These are phyloP conservation scores for Ascobolus immersus DNA, from an alignment of 495 filamentous ascomycete genomes.

Conservation along the genomic window DNA sequence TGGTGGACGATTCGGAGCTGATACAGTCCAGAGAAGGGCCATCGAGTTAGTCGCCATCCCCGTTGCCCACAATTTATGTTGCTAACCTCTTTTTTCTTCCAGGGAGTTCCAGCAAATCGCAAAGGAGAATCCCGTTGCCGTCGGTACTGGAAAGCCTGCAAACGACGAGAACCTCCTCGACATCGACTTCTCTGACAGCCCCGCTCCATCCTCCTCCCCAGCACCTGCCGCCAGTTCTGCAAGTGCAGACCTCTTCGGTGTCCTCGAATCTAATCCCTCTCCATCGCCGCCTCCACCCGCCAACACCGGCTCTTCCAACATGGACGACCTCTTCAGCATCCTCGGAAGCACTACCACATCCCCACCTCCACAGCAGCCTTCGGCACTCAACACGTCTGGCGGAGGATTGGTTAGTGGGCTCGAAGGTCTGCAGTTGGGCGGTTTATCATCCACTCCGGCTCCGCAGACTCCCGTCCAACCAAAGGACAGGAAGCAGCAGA, in stretches of 20 bases:
- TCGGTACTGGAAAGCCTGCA: conserved; percentile 47
- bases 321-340: conserved; percentile 79
- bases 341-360: conserved; percentile 26
- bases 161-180: conserved; percentile 90
- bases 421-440: conserved; percentile 48
- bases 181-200: conserved; percentile 90
- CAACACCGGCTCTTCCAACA: conserved; percentile 25
- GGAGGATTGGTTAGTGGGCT: conserved; percentile 34
- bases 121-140: conserved; percentile 80
- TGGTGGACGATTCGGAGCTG: conserved; percentile 76
- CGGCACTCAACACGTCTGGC: too few relatives aligned
- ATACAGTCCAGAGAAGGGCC: conserved; percentile 80
- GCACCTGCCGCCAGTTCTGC: conserved; percentile 18
- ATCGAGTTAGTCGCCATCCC: conserved; percentile 38
- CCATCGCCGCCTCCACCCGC: conserved; percentile 57
- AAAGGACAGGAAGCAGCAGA: conserved; percentile 38
- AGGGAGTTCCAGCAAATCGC: conserved; percentile 69
- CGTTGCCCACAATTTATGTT: conserved; percentile 7
- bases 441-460: conserved; percentile 26
- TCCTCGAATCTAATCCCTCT: conserved; percentile 46
- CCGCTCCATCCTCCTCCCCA: conserved; percentile 68
- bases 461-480: too few relatives aligned
- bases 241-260: conserved; percentile 23
- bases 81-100: conserved; percentile 4
- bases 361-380: conserved; percentile 36